Percentiles rank a stretch among this genome's conserved stretches.
Conservation (phyloP, 1,284 basidiomycete genomes). For the Entoloma clypeatum region DNA sequence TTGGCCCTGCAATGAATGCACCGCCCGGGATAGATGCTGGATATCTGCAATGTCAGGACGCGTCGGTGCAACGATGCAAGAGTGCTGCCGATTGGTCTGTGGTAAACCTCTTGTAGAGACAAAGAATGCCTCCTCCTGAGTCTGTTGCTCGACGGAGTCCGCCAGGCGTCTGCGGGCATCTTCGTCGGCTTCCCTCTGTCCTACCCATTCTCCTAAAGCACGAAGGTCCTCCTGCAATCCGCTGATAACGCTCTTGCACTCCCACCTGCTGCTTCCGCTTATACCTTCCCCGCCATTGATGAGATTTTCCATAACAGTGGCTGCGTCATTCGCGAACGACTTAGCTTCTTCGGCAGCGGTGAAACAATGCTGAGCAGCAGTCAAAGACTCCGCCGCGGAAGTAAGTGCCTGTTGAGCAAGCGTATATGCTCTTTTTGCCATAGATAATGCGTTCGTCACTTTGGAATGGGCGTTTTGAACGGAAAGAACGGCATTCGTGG, state of each 20-base stretch:
- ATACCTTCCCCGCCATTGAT: no score
- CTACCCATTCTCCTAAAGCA: conserved; percentile 22
- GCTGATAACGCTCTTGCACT: conserved; percentile 15
- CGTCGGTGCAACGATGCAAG: no score
- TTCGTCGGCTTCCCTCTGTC: conserved; percentile 22
- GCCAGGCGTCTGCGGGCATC: conserved; percentile 6
- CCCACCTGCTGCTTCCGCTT: conserved; percentile 10
- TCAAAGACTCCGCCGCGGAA: no score
- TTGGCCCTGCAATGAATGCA: no score
- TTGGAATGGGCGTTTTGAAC: conserved; percentile 19
- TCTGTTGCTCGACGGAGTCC: conserved; percentile 7
- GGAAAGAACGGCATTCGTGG: conserved; percentile 15
- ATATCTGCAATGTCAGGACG: no score
- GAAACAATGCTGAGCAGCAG: no score
- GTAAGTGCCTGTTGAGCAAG: no score
- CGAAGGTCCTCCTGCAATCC: conserved; percentile 23
- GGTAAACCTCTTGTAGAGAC: conserved; percentile 1
- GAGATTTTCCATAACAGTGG: no score
- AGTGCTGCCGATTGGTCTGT: no score
- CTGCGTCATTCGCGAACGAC: no score
- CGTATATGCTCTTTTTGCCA: background rate
- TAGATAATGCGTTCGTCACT: conserved; percentile 19
- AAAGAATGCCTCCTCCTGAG: background rate
- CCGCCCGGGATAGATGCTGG: no score
- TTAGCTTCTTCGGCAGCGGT: no score